Conservation (phyloP, 306 rosid species). For the Senna siamea region DNA sequence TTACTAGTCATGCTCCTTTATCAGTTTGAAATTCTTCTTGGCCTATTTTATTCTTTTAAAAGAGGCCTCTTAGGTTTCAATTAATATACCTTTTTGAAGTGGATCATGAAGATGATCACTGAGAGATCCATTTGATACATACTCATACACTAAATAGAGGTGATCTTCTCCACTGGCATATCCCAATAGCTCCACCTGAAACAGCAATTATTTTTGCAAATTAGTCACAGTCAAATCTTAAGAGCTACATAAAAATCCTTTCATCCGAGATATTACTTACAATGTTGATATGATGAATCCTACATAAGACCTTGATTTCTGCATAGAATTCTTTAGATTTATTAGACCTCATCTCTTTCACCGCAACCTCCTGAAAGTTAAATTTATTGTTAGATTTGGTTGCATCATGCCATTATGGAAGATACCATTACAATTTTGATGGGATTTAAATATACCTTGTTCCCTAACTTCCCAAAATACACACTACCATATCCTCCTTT, state of each 20-base stretch:
- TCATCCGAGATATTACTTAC: conserved; percentile 44
- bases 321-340: conserved; percentile 78
- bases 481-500: conserved; percentile 75
- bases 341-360: conserved; percentile 74
- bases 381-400: conserved; percentile 23
- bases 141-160: conserved; percentile 76
- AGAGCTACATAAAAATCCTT: background rate
- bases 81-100: conserved; percentile 53
- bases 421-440: conserved; percentile 13
- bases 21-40: background rate
- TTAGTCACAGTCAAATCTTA: background rate
- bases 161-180: conserved; percentile 78
- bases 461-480: conserved; percentile 57
- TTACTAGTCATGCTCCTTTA: background rate
- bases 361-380: conserved; percentile 69
- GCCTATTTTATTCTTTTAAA: background rate
- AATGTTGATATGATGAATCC: conserved; percentile 59
- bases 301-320: conserved; percentile 72
- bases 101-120: conserved; percentile 78
- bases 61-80: background rate
- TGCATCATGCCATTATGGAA: background rate
- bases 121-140: conserved; percentile 68
- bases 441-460: conserved; percentile 55
- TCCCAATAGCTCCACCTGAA: conserved; percentile 81
- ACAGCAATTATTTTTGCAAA: conserved; percentile 19